These are phyloP conservation scores for Yamadazyma songkhlaensis DNA, from an alignment of 1,139 yeast species.

Conservation along the genomic window DNA sequence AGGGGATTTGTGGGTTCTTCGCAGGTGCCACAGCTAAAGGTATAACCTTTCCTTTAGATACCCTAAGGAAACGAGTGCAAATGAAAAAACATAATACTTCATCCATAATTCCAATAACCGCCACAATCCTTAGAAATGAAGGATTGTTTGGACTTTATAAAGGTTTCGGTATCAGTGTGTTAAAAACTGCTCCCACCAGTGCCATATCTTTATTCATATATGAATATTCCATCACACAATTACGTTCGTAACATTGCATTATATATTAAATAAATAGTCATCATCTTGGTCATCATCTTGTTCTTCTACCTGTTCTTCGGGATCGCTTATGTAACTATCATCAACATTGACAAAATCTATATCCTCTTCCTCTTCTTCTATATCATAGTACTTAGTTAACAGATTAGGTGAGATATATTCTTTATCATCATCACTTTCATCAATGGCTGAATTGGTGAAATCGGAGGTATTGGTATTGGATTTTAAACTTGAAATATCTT, in stretches of 20 bases:
- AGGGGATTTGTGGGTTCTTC: slow-evolving; percentile 65
- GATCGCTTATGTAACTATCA: slow-evolving; percentile 9
- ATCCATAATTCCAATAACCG: slow-evolving; percentile 18
- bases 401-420: slow-evolving; percentile 45
- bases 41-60: slow-evolving; percentile 80
- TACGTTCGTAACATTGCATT: slow-evolving; percentile 2
- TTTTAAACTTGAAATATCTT: slow-evolving; percentile 15
- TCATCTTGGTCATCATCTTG: slow-evolving; percentile 22
- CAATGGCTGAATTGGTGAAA: slow-evolving; percentile 12
- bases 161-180: slow-evolving; percentile 65
- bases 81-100: slow-evolving; percentile 27
- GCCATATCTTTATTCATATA: slow-evolving; percentile 75
- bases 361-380: slow-evolving; percentile 21
- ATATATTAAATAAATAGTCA: slow-evolving; percentile 33
- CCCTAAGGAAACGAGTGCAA: slow-evolving; percentile 76
- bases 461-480: slow-evolving; percentile 13
- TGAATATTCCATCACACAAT: slow-evolving; percentile 37
- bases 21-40: slow-evolving; percentile 80
- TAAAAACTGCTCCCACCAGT: slow-evolving; percentile 82
- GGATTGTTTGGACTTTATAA: slow-evolving; percentile 69
- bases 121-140: slow-evolving; percentile 46
- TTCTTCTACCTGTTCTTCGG: slow-evolving; percentile 7
- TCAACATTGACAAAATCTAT: slow-evolving; percentile 28
- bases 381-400: slow-evolving; percentile 32
- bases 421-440: slow-evolving; percentile 27